Conservation (phyloP, 345 rosid species). For the Pistacia atlantica region DNA sequence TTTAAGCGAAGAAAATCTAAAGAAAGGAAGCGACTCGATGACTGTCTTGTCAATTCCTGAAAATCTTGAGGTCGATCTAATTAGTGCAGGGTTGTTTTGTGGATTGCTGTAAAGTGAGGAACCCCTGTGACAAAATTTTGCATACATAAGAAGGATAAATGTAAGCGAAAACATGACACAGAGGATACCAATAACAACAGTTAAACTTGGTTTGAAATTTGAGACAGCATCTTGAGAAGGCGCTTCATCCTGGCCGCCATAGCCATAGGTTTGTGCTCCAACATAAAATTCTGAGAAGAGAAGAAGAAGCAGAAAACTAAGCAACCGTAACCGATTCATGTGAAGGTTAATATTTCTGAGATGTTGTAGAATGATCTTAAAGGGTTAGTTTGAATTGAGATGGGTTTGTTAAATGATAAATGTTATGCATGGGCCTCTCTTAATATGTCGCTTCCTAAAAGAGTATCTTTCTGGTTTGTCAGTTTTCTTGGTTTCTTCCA, state of each 20-base stretch:
- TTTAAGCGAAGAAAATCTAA: conserved; percentile 71
- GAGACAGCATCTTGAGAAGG: conserved; percentile 35
- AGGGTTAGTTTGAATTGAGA: neutral
- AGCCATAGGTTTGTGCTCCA: conserved; percentile 28
- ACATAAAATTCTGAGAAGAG: conserved; percentile 16
- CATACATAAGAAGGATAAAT: conserved; percentile 62
- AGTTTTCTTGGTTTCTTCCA: conserved; percentile 23
- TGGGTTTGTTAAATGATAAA: neutral
- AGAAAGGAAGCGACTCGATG: conserved; percentile 86
- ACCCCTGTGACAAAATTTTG: conserved; percentile 63
- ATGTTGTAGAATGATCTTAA: conserved; percentile 9
- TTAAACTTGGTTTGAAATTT: conserved; percentile 80
- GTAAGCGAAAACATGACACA: conserved; percentile 67
- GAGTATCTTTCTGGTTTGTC: conserved; percentile 18
- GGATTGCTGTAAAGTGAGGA: conserved; percentile 5
- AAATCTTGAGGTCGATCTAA: conserved; percentile 46
- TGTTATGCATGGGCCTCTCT: neutral
- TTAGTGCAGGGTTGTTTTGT: conserved; percentile 24
- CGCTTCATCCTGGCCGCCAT: neutral
- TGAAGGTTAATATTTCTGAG: neutral
- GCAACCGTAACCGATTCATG: conserved; percentile 32
- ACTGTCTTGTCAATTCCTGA: conserved; percentile 83
- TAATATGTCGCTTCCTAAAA: conserved; percentile 10
- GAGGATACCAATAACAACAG: conserved; percentile 76
- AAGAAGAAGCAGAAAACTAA: conserved; percentile 8